Conservation (phyloP, 208 protist species). For the Leishmania aethiopica region DNA sequence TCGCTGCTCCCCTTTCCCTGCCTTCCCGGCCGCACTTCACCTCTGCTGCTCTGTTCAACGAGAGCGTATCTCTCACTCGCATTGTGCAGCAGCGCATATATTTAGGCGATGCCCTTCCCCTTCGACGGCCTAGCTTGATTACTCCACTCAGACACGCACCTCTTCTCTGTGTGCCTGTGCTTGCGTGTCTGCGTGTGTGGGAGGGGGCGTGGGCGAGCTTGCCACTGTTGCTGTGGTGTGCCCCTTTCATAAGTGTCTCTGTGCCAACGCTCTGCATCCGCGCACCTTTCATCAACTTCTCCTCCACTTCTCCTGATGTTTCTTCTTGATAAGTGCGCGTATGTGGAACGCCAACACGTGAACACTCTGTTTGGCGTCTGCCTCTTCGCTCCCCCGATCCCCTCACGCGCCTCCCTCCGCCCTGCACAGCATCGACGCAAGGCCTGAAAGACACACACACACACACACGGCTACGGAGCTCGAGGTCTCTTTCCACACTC, state of each 20-base stretch:
- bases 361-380: neutral
- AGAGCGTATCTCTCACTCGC: neutral
- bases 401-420: neutral
- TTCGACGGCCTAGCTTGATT: neutral
- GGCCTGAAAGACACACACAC: neutral
- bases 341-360: neutral
- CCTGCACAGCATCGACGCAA: neutral
- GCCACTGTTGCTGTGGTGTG: neutral
- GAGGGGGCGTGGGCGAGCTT: neutral
- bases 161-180: neutral
- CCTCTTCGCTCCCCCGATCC: neutral
- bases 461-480: neutral
- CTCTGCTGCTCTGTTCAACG: neutral
- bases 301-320: neutral
- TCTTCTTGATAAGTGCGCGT: neutral
- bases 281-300: neutral
- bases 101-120: neutral
- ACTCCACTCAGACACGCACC: neutral
- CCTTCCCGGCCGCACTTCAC: neutral
- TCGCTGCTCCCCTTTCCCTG: neutral
- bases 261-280: neutral
- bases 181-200: neutral
- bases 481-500: neutral
- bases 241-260: neutral
- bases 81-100: neutral